Base-by-base conservation (phyloP, 1,284 basidiomycete species). In the Trametes hirsuta region DNA sequence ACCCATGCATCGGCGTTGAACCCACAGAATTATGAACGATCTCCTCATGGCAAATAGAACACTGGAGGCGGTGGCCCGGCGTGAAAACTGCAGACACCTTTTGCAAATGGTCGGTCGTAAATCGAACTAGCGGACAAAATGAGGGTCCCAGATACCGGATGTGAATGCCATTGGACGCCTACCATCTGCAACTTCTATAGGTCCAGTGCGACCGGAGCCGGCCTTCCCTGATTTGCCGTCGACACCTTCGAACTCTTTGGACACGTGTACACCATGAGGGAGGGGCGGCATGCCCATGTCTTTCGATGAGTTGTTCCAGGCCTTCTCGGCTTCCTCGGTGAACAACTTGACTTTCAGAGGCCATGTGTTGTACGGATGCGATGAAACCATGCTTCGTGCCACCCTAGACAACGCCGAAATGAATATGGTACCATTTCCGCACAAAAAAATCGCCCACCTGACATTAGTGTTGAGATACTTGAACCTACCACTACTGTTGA, bases 121-220 rank as follows among this genome's bases (percentile, higher is more conserved):
- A 90, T n/a, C 54, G 52, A 22, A 76, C 79, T 80, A 59, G 12
- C 40, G 12, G 12, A 14, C n/a, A 6, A 36, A n/a, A 11, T 15
- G 2, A 25, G 2, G 21, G 8, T 8, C 3, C 1, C 36, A 30
- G 30, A 30, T 30, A 30, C 30, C 30, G 30, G 21, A 1, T 21
- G 2, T 21, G 22, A 6, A n/a, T 10, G 48, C n/a, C 34, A 52
- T 47, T n/a, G 34, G 21, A 24, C 65, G 4, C n/a, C 15, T 64
- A 88, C 88, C 77, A 69, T 93, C 92, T 36, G 81, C 82, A 10
- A 91, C 83, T 59, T 83, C 80, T 37, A 94, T 85, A 0, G 87
- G 84, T 3, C 81, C 84, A 24, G 63, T 69, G 42, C 85, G 77
- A 21, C 83, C 83, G 10, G 81, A 78, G 4, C 84, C 81, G 2